Conservation (phyloP, 352 stramenopile species). For the Phytopythium sindhum region DNA sequence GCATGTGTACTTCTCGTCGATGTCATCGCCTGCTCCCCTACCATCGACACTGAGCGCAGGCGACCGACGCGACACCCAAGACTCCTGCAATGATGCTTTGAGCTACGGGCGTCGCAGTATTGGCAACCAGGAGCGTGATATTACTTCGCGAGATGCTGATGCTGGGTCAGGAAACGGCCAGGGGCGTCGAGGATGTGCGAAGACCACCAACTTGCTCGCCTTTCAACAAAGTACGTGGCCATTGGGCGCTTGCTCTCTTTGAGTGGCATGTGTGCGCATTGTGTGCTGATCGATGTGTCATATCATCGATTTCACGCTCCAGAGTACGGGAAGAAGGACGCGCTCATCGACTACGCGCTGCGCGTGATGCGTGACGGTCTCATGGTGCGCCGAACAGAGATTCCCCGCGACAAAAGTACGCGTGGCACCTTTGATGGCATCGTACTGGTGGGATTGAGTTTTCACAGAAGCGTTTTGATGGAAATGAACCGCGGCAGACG, state of each 20-base stretch:
- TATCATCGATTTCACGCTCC: neutral
- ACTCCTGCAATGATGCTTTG: neutral
- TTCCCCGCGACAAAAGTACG: conserved; percentile 33
- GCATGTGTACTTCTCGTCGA: neutral
- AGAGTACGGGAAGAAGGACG: conserved; percentile 49
- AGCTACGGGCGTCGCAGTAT: neutral
- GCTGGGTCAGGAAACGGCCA: neutral
- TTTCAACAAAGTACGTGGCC: neutral
- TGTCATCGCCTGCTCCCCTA: neutral
- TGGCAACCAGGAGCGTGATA: neutral
- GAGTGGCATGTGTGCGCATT: neutral
- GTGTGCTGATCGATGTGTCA: neutral
- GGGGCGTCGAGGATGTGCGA: neutral
- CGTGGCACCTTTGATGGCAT: neutral
- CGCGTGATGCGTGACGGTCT: conserved; percentile 31
- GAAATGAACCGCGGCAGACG: conserved; percentile 10
- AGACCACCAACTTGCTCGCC: neutral
- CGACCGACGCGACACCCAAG: neutral
- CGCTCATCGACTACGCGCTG: conserved; percentile 41
- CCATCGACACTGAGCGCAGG: neutral
- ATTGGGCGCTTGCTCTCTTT: too few species aligned
- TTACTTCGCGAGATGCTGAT: neutral
- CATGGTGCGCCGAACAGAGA: conserved; percentile 26
- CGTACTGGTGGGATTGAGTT: neutral
- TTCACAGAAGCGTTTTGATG: conserved; percentile 3